Evolutionary conservation across 345 rosid genomes (phyloP), one percentile per base, ranked within the genome.

Genomic region (Microcos paniculata): DNA sequence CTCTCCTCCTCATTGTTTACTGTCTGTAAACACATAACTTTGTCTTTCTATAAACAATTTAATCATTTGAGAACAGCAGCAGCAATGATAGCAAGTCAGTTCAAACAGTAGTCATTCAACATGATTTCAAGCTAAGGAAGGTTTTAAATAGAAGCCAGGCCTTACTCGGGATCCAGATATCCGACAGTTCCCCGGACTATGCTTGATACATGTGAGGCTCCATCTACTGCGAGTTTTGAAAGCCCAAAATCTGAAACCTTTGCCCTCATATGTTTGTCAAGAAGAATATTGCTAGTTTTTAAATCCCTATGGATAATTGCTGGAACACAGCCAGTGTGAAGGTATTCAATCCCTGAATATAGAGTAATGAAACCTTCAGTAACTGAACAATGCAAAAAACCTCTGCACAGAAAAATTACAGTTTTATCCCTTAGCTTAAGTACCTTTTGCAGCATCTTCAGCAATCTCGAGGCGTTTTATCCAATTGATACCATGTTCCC

Each of bases 81-180:
- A 56, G 48, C 67, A 19, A 48, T 30, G 28, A 8, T 8, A 58
- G 70, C 35, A 49, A 49, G 30, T 70, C 45, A 31, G 28, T 19
- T 42, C 30, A 70, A 51, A 49, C 12, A 51, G 30, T 77, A 51
- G 30, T 77, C n/a, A 71, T 73, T 61, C 57, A 75, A 53, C 23
- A 48, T 45, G 71, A 81, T 68, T 13, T 33, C 31, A 70, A 64
- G 30, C n/a, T 59, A 59, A 46, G 68, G 35, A 30, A 53, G 59
- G 38, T 43, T 33, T 74, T 31, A 12, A 77, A 68, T 46, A 63
- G 56, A 53, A 64, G 66, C 26, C 78, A 68, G 65, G 77, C 30
- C 97, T 79, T 90, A 96, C 99, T 96, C 99, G 0, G 99, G 99
- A 82, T 96, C 99, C 75, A 96, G 80, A 74, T 96, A 96, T n/a